Evolutionary conservation across 495 filamentous ascomycete species (phyloP).

Genomic region (Penicilliopsis zonata): DNA sequence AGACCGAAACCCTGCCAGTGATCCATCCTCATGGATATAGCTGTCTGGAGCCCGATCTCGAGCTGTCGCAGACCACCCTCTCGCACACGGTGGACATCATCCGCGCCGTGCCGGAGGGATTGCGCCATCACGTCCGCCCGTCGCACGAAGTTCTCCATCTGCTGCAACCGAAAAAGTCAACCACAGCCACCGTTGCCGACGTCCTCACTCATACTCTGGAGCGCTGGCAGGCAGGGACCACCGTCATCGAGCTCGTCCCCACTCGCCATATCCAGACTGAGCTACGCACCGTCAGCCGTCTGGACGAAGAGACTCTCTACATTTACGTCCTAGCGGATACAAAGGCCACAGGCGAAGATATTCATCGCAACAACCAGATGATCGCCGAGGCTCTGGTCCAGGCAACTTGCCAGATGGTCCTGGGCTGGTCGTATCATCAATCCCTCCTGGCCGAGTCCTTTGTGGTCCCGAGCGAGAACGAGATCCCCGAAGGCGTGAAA

Average conservation of each 20-base stretch:
- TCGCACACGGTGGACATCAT: slow-evolving; percentile 31
- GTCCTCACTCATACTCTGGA: slow-evolving; percentile 31
- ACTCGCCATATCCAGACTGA: no score
- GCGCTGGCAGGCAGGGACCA: slow-evolving; percentile 28
- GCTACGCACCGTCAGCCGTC: no score
- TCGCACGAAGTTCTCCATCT: slow-evolving; percentile 25
- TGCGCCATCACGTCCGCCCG: slow-evolving; percentile 24
- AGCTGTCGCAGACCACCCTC: slow-evolving; percentile 40
- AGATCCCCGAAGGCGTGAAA: slow-evolving; percentile 23
- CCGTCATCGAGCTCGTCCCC: slow-evolving; percentile 35
- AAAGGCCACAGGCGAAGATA: slow-evolving; percentile 24
- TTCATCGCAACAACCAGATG: slow-evolving; percentile 31
- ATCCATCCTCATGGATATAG: slow-evolving; percentile 33
- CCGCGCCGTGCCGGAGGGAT: slow-evolving; percentile 14
- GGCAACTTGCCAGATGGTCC: slow-evolving; percentile 33
- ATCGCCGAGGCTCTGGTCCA: slow-evolving; percentile 45
- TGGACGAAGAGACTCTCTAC: no score
- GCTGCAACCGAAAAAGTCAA: slow-evolving; percentile 28
- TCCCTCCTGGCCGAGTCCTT: slow-evolving; percentile 35
- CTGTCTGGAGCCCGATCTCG: slow-evolving; percentile 30
- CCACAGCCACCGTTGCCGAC: slow-evolving; percentile 29
- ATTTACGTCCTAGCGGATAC: no score
- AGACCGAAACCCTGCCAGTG: slow-evolving; percentile 23
- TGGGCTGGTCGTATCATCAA: slow-evolving; percentile 39
- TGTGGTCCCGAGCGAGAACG: slow-evolving; percentile 15